Evolutionary conservation across 2,329 filamentous ascomycete species (phyloP).

Genomic region (Rhexocercosporidium sp.): DNA sequence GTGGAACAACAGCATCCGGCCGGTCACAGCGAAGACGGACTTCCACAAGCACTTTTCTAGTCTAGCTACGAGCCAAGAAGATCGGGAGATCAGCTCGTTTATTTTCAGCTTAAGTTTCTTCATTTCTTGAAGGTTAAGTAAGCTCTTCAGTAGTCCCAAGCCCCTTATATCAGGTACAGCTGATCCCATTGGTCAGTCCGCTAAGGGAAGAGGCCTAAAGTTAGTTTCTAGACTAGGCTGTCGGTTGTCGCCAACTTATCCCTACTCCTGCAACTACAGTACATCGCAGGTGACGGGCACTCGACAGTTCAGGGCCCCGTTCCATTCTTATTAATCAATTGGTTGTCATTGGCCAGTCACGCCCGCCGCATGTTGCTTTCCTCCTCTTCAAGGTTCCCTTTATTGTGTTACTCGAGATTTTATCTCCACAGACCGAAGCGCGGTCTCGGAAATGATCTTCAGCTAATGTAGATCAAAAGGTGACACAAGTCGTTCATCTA

Average conservation of each 20-base stretch:
- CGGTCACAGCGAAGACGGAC: not conserved
- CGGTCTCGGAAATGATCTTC: not conserved
- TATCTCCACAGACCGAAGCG: too few relatives aligned
- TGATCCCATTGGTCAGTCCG: not conserved
- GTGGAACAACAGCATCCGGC: not conserved
- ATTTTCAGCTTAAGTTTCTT: conserved; percentile 5
- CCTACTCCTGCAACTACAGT: too few relatives aligned
- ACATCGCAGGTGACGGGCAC: too few relatives aligned
- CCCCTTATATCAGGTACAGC: not conserved
- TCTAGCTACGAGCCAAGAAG: too few relatives aligned
- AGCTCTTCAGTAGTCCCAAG: not conserved
- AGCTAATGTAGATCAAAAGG: not conserved
- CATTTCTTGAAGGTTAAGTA: not conserved
- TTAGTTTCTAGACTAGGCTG: not conserved
- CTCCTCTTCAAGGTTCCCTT: too few relatives aligned
- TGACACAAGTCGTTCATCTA: not conserved
- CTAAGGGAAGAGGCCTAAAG: not conserved
- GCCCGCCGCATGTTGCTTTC: too few relatives aligned
- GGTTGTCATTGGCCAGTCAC: not conserved
- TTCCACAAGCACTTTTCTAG: not conserved
- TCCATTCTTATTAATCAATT: not conserved
- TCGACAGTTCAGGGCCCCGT: too few relatives aligned
- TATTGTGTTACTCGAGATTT: too few relatives aligned
- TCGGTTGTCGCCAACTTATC: not conserved
- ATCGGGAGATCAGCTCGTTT: not conserved